Base-by-base conservation (phyloP, 192 early-diverging fungal genomes). In the Backusella psychrophila region DNA sequence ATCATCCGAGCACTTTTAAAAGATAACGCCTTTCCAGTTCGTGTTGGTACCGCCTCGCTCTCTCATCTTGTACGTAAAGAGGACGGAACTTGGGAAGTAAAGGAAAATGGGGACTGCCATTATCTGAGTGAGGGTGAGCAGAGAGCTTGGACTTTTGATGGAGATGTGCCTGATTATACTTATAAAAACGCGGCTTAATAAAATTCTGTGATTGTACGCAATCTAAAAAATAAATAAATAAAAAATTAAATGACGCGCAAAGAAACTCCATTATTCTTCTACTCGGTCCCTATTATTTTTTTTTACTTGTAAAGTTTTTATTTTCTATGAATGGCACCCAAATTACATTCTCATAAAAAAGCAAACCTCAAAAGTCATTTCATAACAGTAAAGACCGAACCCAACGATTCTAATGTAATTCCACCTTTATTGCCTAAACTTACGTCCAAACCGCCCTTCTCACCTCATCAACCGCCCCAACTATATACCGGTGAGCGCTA, bases 131-230 rank as follows among this genome's bases (percentile, higher is more conserved):
- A 56, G 35, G 74, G 78, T 17, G 74, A 80, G 36, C 69, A 75
- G 26, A 75, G 74, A 23, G 34, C 69, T 41, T 80, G 78, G 78
- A 71, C 71, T 70, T 80, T 80, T 59, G n/a, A 19, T n/a, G 78
- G 78, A 15, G 75, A 80, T 67, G 66, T 75, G 5, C 78, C 78
- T 36, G 69, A 75, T 39, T 80, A 80, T 66, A 29, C 56, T 63
- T 63, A 63, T 12, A 63, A 63, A 63, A 63, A 63, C 56, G 56
- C 56, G 56, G 23, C 26, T 26, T 9, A 63, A 29, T 63, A 29
- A 21, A 21, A 11, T 9, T 21, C 21, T 21, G 19, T 21, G 2
- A 29, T 63, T 4, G n/a, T 12, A 63, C 56, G 56, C 56, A 23
- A 63, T 63, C 29, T 63, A 11, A 63, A 63, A 63, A 59, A 63